Base-by-base conservation (phyloP, 768 basidiomycete genomes). In the Boletus rex-veris region DNA sequence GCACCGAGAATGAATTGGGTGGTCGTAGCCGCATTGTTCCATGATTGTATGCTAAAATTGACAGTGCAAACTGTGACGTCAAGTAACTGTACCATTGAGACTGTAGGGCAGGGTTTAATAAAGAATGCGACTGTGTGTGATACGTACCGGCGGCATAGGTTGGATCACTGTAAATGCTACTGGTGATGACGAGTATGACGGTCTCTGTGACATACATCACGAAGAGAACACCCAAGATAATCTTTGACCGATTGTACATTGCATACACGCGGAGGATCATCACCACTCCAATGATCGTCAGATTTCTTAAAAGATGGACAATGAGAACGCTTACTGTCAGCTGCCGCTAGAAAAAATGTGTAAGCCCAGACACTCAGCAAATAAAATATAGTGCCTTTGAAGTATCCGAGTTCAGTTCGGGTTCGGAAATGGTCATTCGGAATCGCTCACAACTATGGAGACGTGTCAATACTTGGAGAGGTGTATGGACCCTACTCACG, bases 231-330 rank as follows among this genome's bases (percentile, higher is more conserved):
- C 35, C 15, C 1, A 56, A 45, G 21, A 52, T 31, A 7, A 52
- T 42, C 45, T 24, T 46, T 15, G 54, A 55, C 10, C 28, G 41
- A 38, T 33, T 24, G 11, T 48, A 51, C 18, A 48, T 30, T 3
- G 48, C 39, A 40, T 48, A 48, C 10, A 40, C 28, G 5, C 48
- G 48, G 19, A 53, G 38, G 21, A 52, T 14, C 52, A 53, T 53
- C 19, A 26, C 21, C 31, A 47, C 38, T 53, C 1, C 11, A 28
- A 41, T 41, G 11, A 38, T 18, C 50, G 19, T 39, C 18, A 39
- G 31, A 5, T 31, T 19, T 15, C 24, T 8, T 28, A 24, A 26
- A 24, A 19, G 15, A 5, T 18, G 30, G 24, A 43, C 6, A 14
- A 35, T 18, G 16, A n/a, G 8, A 44, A 18, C 1, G n/a, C 43